phyloP scores from a whole-genome alignment of 352 stramenopile genomes.

The Thraustotheca clavata region DNA sequence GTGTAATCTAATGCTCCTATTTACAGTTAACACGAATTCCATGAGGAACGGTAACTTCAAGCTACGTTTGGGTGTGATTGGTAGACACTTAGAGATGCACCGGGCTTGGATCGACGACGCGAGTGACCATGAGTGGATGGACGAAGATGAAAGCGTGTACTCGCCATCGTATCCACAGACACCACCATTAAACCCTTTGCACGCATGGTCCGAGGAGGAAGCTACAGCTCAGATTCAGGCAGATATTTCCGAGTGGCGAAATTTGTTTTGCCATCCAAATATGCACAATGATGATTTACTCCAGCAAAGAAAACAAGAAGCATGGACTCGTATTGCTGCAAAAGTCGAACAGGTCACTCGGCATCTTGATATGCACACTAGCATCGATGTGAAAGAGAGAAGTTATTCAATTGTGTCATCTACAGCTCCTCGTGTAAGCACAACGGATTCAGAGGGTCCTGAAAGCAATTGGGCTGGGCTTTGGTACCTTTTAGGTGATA shows the following conservation, averaged over 20 bases:
- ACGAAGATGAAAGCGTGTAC: constrained; percentile 1
- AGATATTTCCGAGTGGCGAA: background rate
- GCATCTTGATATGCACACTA: background rate
- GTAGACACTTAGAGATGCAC: background rate
- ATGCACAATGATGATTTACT: background rate
- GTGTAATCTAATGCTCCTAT: background rate
- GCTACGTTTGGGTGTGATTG: background rate
- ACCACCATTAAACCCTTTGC: background rate
- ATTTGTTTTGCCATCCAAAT: background rate
- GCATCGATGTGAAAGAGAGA: background rate
- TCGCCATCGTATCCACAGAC: background rate
- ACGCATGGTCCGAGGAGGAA: background rate
- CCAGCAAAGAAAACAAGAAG: background rate
- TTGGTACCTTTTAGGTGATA: constrained; percentile 16
- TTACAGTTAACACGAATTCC: background rate
- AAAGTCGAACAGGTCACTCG: constrained; percentile 5
- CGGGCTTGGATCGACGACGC: background rate
- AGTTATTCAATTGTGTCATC: background rate
- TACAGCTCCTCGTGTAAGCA: background rate
- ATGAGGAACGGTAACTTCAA: background rate
- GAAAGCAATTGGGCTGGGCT: constrained; percentile 16
- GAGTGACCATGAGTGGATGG: background rate
- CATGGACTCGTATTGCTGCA: background rate
- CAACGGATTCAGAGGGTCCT: background rate
- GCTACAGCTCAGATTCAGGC: background rate